Conservation (phyloP, 352 stramenopile genomes). For the Aphanomyces euteiches region DNA sequence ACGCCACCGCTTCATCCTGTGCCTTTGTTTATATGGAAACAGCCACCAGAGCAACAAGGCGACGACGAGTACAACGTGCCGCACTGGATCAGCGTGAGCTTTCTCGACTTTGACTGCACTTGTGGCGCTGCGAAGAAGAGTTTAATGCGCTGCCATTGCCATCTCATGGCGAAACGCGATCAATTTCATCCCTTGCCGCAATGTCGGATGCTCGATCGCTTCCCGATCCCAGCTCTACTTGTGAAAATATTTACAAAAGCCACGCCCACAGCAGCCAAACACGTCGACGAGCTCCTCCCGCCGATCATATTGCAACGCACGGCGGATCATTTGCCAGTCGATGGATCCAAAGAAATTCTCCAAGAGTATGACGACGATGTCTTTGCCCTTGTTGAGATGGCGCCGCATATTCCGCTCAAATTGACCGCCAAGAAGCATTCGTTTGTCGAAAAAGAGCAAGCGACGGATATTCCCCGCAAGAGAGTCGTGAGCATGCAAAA, state of each 20-base stretch:
- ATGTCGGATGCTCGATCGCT: slow-evolving; percentile 73
- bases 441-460: slow-evolving; percentile 1
- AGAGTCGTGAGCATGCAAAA: slow-evolving; percentile 30
- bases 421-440: not conserved
- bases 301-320: not conserved
- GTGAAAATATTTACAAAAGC: slow-evolving; percentile 45
- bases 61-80: slow-evolving; percentile 82
- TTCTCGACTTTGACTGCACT: slow-evolving; percentile 74
- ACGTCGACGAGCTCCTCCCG: not conserved
- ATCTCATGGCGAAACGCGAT: slow-evolving; percentile 26
- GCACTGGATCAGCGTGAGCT: slow-evolving; percentile 92
- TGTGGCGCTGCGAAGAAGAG: slow-evolving; percentile 37
- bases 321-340: slow-evolving; percentile 29
- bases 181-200: slow-evolving; percentile 56
- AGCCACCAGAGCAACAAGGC: not conserved
- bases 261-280: not conserved
- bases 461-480: not conserved
- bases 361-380: slow-evolving; percentile 66
- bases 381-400: slow-evolving; percentile 35
- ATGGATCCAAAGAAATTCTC: slow-evolving; percentile 37
- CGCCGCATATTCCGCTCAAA: slow-evolving; percentile 8
- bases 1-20: slow-evolving; percentile 94
- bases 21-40: slow-evolving; percentile 94
- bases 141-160: slow-evolving; percentile 44
- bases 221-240: slow-evolving; percentile 51